Conservation (phyloP, 2,329 filamentous ascomycete species). For the Botrytis galanthina region DNA sequence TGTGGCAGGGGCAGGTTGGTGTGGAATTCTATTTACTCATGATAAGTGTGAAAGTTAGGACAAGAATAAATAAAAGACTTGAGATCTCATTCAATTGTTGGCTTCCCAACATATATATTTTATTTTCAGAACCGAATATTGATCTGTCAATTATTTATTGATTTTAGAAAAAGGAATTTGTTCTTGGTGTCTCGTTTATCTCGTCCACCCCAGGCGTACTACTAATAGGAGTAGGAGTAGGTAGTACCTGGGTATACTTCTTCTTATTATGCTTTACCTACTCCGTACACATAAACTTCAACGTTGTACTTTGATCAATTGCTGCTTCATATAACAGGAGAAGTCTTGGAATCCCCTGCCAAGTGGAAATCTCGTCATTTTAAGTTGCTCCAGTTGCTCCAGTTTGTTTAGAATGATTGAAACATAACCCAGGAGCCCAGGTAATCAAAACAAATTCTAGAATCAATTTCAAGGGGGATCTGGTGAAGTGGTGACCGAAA, state of each 20-base stretch:
- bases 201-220: neutral
- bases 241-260: too few species aligned
- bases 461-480: neutral
- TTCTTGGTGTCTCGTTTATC: neutral
- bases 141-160: neutral
- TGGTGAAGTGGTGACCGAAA: neutral
- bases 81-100: neutral
- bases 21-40: neutral
- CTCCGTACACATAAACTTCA: neutral
- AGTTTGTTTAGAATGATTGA: neutral
- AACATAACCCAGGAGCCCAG: neutral
- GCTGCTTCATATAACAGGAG: neutral
- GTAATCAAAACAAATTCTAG: neutral
- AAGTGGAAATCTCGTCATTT: neutral
- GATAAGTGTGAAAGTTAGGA: neutral
- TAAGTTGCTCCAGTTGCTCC: conserved; percentile 13
- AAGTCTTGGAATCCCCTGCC: neutral
- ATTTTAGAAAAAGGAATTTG: neutral
- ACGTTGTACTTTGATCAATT: neutral
- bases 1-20: neutral
- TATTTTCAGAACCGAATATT: neutral
- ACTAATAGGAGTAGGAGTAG: too few species aligned
- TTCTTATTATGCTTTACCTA: neutral
- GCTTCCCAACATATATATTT: neutral
- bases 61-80: neutral